Percentiles rank a stretch among this genome's conserved stretches.
Evolutionary conservation across 177 flowering plant species (phyloP).

Genomic region (Vitis hybrid): DNA sequence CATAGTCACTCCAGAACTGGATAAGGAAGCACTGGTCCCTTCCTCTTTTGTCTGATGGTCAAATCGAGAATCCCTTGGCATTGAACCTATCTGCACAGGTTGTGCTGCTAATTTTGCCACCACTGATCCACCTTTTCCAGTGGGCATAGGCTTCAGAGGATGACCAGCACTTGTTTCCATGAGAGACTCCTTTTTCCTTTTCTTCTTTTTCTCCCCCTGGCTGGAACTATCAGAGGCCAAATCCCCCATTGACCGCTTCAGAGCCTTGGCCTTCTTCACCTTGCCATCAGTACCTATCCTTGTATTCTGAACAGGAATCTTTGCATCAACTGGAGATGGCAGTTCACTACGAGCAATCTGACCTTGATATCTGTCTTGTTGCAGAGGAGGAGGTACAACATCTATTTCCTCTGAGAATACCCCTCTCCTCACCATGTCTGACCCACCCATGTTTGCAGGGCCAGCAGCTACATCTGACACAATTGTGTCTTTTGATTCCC

Average conservation of each 20-base stretch:
- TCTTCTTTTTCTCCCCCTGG: constrained; percentile 38
- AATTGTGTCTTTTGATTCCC: constrained; percentile 14
- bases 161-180: constrained; percentile 20
- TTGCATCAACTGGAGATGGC: constrained; percentile 21
- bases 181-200: constrained; percentile 36
- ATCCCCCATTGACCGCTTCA: constrained; percentile 38
- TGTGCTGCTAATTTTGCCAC: constrained; percentile 28
- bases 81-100: constrained; percentile 23
- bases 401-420: neutral
- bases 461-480: constrained; percentile 4
- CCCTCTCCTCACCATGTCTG: constrained; percentile 1
- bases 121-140: constrained; percentile 23
- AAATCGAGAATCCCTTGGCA: constrained; percentile 19
- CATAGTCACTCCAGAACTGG: constrained; percentile 7
- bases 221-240: constrained; percentile 26
- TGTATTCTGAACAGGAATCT: constrained; percentile 14
- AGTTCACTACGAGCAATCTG: constrained; percentile 13
- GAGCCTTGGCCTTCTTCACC: constrained; percentile 41
- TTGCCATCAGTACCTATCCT: constrained; percentile 17
- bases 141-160: constrained; percentile 28
- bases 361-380: constrained; percentile 10
- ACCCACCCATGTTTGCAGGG: neutral
- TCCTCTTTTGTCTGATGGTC: constrained; percentile 28
- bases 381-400: constrained; percentile 4
- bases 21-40: constrained; percentile 7